Percentiles rank a stretch among this genome's conserved stretches.
phyloP scores from a whole-genome alignment of 2,329 filamentous ascomycete genomes.

The Oidium heveae region DNA sequence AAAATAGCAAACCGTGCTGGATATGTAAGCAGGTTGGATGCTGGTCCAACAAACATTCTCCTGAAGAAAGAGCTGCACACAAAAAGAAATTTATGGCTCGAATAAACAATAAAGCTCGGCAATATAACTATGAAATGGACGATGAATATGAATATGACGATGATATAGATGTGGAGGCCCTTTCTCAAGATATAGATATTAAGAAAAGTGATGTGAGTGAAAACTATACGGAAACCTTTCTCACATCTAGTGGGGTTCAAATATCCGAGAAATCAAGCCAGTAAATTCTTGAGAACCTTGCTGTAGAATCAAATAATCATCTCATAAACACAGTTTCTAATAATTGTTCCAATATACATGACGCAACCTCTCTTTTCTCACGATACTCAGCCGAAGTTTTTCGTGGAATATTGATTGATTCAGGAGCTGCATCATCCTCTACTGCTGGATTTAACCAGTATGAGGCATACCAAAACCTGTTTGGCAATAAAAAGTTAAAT shows the following conservation, averaged over 20 bases:
- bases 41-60: neutral
- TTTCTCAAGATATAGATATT: too few relatives aligned
- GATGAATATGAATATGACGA: neutral
- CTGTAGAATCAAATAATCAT: neutral
- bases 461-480: neutral
- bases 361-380: neutral
- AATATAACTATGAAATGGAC: neutral
- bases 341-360: neutral
- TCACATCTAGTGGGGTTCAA: neutral
- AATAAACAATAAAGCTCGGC: neutral
- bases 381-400: neutral
- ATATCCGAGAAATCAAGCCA: neutral
- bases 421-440: neutral
- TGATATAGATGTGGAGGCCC: too few relatives aligned
- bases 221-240: neutral
- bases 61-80: neutral
- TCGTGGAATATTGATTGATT: constrained; percentile 1
- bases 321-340: neutral
- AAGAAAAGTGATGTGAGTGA: neutral
- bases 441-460: neutral
- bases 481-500: neutral
- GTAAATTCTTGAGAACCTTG: neutral
- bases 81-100: neutral
- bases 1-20: too few relatives aligned
- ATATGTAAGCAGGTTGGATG: neutral